A percentile compares a stretch with the other conserved stretches of the same genome.
These are phyloP conservation scores for Penstemon barbatus DNA, from an alignment of 257 asterid species.

Conservation along the genomic window DNA sequence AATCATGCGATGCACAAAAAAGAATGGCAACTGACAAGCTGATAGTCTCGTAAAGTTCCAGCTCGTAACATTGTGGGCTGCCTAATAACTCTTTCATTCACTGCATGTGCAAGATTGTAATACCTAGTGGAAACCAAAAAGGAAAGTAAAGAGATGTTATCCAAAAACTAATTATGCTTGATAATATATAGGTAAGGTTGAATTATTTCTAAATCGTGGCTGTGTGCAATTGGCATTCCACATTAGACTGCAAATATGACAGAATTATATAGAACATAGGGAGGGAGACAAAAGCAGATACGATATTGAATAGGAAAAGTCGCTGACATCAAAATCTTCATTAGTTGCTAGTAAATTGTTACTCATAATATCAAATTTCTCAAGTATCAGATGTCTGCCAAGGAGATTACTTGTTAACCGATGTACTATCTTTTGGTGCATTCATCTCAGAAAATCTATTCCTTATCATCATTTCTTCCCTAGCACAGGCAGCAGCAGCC, in stretches of 20 bases:
- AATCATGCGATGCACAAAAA: slow-evolving; percentile 11
- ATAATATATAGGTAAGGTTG: slow-evolving; percentile 7
- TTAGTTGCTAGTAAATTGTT: not conserved
- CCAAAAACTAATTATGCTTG: slow-evolving; percentile 21
- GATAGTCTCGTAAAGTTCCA: slow-evolving; percentile 97
- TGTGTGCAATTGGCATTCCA: slow-evolving; percentile 7
- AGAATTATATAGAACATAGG: slow-evolving; percentile 18
- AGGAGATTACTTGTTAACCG: slow-evolving; percentile 74
- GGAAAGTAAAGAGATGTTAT: slow-evolving; percentile 1
- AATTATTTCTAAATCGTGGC: slow-evolving; percentile 15
- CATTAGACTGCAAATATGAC: slow-evolving; percentile 15
- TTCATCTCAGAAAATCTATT: slow-evolving; percentile 98
- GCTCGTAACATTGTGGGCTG: slow-evolving; percentile 98
- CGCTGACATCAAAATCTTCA: not conserved
- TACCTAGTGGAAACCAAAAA: slow-evolving; percentile 53
- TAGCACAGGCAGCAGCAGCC: slow-evolving; percentile 96
- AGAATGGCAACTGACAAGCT: slow-evolving; percentile 66
- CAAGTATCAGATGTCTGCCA: not conserved
- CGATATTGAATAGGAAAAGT: slow-evolving; percentile 12
- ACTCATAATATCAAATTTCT: not conserved
- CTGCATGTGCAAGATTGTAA: slow-evolving; percentile 98
- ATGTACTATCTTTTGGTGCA: slow-evolving; percentile 86
- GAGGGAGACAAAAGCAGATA: slow-evolving; percentile 5
- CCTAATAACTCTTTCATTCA: slow-evolving; percentile 83
- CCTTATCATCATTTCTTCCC: slow-evolving; percentile 97